phyloP scores from a whole-genome alignment of 176 grass and related monocot genomes.

The Aegilops longissima region DNA sequence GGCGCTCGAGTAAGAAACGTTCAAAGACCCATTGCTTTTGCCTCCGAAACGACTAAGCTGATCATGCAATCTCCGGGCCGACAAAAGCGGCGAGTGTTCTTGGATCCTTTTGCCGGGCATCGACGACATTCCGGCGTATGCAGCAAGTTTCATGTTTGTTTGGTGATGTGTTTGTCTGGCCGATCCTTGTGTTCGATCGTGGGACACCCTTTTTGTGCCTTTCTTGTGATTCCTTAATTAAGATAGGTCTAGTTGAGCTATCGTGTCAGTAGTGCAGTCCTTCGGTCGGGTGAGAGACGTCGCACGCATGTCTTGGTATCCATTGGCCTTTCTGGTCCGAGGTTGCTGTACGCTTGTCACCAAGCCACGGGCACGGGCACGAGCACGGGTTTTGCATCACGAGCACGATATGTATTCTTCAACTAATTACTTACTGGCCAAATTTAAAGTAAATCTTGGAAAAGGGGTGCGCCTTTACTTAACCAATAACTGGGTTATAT shows the following conservation, averaged over 20 bases:
- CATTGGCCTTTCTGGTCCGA: neutral
- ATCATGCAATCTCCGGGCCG: too few species aligned
- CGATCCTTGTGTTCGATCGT: neutral
- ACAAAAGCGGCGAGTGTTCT: too few species aligned
- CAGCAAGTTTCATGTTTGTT: neutral
- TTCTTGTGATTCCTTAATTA: slow-evolving; percentile 37
- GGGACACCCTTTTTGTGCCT: slow-evolving; percentile 20
- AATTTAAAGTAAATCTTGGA: too few species aligned
- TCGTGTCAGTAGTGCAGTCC: neutral
- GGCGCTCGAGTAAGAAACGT: neutral
- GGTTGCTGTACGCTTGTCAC: slow-evolving; percentile 1
- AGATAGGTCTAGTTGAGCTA: slow-evolving; percentile 6
- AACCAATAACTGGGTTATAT: too few species aligned
- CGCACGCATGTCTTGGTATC: neutral
- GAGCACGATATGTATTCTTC: too few species aligned
- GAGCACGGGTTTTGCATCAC: neutral
- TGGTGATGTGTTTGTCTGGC: neutral
- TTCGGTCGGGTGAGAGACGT: neutral
- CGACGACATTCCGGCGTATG: neutral
- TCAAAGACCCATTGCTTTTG: neutral
- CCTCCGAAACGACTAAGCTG: neutral
- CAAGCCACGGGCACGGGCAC: neutral
- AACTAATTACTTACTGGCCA: too few species aligned
- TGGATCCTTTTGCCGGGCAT: neutral
- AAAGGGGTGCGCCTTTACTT: too few species aligned